Conservation (phyloP, 768 basidiomycete genomes). For the Ramaria rubella region DNA sequence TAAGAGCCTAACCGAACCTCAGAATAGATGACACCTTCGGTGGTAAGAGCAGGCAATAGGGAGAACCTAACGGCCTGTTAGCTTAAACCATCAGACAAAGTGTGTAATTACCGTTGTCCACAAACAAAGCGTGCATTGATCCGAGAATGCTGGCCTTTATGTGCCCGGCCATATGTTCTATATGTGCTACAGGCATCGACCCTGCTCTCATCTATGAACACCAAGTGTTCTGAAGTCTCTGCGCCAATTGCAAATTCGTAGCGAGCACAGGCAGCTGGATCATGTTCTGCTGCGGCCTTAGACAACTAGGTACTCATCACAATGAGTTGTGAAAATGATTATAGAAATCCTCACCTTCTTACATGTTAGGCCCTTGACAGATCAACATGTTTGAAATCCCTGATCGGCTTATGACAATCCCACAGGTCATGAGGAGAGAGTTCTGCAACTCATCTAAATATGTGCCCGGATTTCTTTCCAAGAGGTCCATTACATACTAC, state of each 20-base stretch:
- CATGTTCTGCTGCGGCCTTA: neutral
- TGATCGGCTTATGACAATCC: neutral
- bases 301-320: slow-evolving; percentile 1
- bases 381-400: neutral
- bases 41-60: too few species aligned
- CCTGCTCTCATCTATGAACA: too few species aligned
- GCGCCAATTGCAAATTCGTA: neutral
- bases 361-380: neutral
- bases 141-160: neutral
- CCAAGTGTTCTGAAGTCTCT: too few species aligned
- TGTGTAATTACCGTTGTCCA: too few species aligned
- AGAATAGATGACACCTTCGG: too few species aligned
- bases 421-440: neutral
- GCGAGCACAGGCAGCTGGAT: neutral
- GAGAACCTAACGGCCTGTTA: too few species aligned
- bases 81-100: too few species aligned
- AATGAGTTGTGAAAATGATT: neutral
- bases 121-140: too few species aligned
- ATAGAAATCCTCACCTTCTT: neutral
- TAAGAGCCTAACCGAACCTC: too few species aligned
- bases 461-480: too few species aligned
- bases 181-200: too few species aligned
- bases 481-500: slow-evolving; percentile 15
- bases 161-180: slow-evolving; percentile 15
- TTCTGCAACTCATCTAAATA: too few species aligned